Evolutionary conservation across 768 basidiomycete species (phyloP).

Genomic region (Russula abietina): DNA sequence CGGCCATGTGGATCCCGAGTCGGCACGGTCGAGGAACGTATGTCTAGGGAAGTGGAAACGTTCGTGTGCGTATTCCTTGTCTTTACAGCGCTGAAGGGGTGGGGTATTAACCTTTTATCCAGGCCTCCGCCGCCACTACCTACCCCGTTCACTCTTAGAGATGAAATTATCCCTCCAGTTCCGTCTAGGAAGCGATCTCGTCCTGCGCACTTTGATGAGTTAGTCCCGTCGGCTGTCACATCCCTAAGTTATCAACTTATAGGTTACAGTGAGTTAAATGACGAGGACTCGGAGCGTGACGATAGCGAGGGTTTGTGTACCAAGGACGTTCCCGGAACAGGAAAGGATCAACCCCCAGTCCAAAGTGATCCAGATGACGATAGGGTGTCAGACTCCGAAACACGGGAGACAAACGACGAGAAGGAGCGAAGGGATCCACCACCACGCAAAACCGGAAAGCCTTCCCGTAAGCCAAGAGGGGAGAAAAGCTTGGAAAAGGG

Average conservation of each 20-base stretch:
- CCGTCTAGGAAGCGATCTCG: conserved; percentile 15
- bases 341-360: neutral
- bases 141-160: neutral
- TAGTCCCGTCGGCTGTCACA: neutral
- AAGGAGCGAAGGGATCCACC: conserved; percentile 2
- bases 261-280: conserved; percentile 10
- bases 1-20: conserved; percentile 2
- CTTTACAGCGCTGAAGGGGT: neutral
- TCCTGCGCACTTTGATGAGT: conserved; percentile 2
- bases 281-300: conserved; percentile 5
- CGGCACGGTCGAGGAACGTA: conserved; percentile 10
- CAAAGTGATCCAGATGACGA: conserved; percentile 7
- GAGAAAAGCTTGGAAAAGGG: conserved; percentile 5
- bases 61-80: neutral
- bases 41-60: conserved; percentile 15
- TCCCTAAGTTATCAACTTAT: neutral
- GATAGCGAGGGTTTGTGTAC: neutral
- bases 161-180: conserved; percentile 2
- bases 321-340: neutral
- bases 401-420: neutral
- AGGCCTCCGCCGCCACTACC: neutral
- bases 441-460: conserved; percentile 1
- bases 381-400: conserved; percentile 11
- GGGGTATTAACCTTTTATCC: neutral
- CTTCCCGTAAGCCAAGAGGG: conserved; percentile 7